Conservation (phyloP, 2,329 filamentous ascomycete genomes). For the Bipolaris sorokiniana region DNA sequence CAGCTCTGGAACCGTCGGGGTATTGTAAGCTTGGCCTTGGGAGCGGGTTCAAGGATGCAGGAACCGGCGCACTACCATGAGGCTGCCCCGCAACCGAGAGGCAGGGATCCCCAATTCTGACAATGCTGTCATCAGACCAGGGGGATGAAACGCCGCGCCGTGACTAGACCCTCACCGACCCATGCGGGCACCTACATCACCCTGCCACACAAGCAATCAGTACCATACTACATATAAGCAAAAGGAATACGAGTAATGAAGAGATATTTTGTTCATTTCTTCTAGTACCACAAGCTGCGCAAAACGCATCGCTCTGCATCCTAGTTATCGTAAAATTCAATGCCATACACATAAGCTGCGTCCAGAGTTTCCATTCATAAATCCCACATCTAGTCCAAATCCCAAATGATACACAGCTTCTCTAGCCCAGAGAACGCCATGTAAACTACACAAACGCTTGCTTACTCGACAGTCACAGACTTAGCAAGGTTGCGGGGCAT, state of each 20-base stretch:
- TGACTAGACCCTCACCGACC: neutral
- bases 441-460: slow-evolving; percentile 18
- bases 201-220: neutral
- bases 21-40: neutral
- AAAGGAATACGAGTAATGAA: neutral
- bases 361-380: slow-evolving; percentile 31
- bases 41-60: slow-evolving; percentile 35
- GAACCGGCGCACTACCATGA: slow-evolving; percentile 19
- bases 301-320: slow-evolving; percentile 20
- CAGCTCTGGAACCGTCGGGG: slow-evolving; percentile 1
- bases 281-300: slow-evolving; percentile 19
- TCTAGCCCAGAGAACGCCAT: slow-evolving; percentile 21
- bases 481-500: slow-evolving; percentile 99
- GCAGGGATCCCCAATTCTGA: slow-evolving; percentile 16
- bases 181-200: neutral
- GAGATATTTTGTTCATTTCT: slow-evolving; percentile 24
- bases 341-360: slow-evolving; percentile 25
- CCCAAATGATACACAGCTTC: slow-evolving; percentile 35
- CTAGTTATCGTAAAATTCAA: slow-evolving; percentile 26
- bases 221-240: neutral
- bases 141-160: slow-evolving; percentile 7
- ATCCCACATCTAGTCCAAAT: slow-evolving; percentile 21
- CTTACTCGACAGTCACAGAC: slow-evolving; percentile 97
- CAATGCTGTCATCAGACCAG: slow-evolving; percentile 24
- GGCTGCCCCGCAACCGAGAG: slow-evolving; percentile 25